A percentile compares a stretch with the other conserved stretches of the same genome.
phyloP scores from a whole-genome alignment of 2,329 filamentous ascomycete genomes.

The Harringtonia aguacate region DNA sequence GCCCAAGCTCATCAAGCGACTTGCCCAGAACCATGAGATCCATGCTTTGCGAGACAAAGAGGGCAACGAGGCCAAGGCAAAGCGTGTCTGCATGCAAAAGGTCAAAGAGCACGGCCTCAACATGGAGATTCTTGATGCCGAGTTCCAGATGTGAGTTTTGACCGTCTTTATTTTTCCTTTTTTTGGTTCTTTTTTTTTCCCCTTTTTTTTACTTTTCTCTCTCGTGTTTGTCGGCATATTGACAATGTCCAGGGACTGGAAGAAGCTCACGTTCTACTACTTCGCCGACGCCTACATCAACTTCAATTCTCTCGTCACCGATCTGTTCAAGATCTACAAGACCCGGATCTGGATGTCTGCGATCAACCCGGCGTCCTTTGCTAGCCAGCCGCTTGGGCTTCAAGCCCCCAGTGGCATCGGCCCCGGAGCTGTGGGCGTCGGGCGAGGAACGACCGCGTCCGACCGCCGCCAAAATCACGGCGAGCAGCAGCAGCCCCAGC shows the following conservation, averaged over 20 bases:
- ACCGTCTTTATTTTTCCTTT: constrained; percentile 3
- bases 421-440: constrained; percentile 52
- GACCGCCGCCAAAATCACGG: constrained; percentile 37
- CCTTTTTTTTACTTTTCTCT: no score
- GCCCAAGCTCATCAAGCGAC: constrained; percentile 91
- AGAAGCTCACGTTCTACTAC: constrained; percentile 98
- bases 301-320: constrained; percentile 94
- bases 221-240: constrained; percentile 12
- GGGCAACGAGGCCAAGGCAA: constrained; percentile 94
- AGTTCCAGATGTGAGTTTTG: constrained; percentile 88
- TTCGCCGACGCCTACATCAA: constrained; percentile 98
- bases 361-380: constrained; percentile 94
- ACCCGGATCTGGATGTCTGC: constrained; percentile 99
- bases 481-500: constrained; percentile 20
- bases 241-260: constrained; percentile 67
- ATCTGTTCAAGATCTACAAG: constrained; percentile 99
- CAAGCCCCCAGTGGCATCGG: constrained; percentile 58
- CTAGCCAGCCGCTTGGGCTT: constrained; percentile 62
- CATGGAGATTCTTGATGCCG: constrained; percentile 94
- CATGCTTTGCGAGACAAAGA: constrained; percentile 87
- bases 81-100: constrained; percentile 93
- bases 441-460: constrained; percentile 33
- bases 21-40: constrained; percentile 87
- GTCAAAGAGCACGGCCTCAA: constrained; percentile 88
- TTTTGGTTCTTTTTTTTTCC: constrained; percentile 2